These are phyloP conservation scores for Coriolopsis trogii DNA, from an alignment of 1,284 basidiomycete species.

Conservation along the genomic window DNA sequence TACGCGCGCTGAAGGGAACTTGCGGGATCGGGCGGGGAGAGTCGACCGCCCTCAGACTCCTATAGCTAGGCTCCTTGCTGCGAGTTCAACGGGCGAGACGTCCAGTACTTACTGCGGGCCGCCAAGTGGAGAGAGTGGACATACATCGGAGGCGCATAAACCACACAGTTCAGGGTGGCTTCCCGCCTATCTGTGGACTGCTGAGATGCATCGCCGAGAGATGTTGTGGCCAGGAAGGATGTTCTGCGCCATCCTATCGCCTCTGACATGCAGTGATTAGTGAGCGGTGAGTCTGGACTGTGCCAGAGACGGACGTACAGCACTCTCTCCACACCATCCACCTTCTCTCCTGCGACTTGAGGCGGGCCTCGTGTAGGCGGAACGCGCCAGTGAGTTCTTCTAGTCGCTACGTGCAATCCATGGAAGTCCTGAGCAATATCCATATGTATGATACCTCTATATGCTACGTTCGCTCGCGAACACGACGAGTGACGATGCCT, in stretches of 20 bases:
- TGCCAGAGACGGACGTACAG: conserved; percentile 17
- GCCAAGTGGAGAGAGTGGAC: conserved; percentile 13
- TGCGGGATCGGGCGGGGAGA: not conserved
- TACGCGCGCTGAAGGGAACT: not conserved
- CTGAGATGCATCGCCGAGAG: too few species aligned
- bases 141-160: conserved; percentile 23
- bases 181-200: conserved; percentile 10
- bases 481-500: too few species aligned
- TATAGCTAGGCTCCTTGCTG: not conserved
- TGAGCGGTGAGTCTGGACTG: not conserved
- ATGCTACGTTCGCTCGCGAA: too few species aligned
- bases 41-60: not conserved
- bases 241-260: conserved; percentile 19
- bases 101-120: not conserved
- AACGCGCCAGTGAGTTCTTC: not conserved
- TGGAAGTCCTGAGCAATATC: too few species aligned
- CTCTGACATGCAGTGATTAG: conserved; percentile 13
- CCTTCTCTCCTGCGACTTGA: not conserved
- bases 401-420: too few species aligned
- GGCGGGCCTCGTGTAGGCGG: not conserved
- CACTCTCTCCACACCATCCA: conserved; percentile 1
- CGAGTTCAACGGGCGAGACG: not conserved
- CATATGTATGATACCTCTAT: too few species aligned
- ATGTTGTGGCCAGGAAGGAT: not conserved
- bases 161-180: conserved; percentile 17